Evolutionary conservation across 441 rosid species (phyloP), one percentile per base, ranked within the genome.

Genomic region (Omphalea diandra): DNA sequence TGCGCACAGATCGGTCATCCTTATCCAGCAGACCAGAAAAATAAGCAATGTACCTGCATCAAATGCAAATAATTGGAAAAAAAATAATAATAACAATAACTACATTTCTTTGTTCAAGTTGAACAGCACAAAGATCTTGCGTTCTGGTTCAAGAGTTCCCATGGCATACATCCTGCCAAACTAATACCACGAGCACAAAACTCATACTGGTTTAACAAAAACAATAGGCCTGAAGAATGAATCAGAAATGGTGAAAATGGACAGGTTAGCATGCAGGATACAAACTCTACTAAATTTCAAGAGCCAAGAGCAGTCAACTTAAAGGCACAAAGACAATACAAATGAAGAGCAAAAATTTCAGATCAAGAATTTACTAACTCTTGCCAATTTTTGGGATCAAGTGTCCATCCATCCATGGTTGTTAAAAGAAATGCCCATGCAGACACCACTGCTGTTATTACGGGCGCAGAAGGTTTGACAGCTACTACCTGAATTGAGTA

Each of bases 361-460:
- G 61, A 35, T 41, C 31, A 65, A 52, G 46, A 50, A 18, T 67
- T 57, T 36, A 75, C 93, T 85, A 72, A 93, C 99, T 88, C 90
- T 78, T 76, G 97, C 94, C 93, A 87, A 66, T 82, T 69, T 84
- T 89, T 93, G 65, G 93, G 82, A 73, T 85, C 83, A 47, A 90
- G 83, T 0, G 73, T 77, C 84, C 85, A 78, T 44, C 76, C 83
- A 54, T 85, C 82, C 81, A 88, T 63, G 38, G 94, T 82, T 69
- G 98, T 87, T 64, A 93, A 85, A 69, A 96, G 93, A 84, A 91
- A 88, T 50, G 97, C 82, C 99, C 98, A 96, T 47, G 98, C 83
- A 80, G 97, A 90, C 68, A 93, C 94, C 80, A 85, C 85, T 31
- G 97, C 83, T 49, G 90, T 63, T 83, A 87, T 81, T 35, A 88